A percentile compares a stretch with the other conserved stretches of the same genome.
phyloP scores from a whole-genome alignment of 768 basidiomycete genomes.

The Pulveroboletus sp. region DNA sequence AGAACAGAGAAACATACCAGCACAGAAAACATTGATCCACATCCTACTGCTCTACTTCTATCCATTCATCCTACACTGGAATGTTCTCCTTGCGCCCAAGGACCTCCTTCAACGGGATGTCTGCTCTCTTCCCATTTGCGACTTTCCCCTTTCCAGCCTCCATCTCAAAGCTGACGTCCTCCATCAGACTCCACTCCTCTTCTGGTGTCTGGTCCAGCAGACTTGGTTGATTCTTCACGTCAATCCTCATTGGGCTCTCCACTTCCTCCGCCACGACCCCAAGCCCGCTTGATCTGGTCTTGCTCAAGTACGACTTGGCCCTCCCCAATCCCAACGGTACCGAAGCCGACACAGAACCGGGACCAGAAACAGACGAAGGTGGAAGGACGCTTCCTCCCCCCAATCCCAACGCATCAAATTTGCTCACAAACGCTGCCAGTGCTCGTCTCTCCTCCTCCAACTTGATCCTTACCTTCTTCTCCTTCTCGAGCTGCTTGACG shows the following conservation, averaged over 20 bases:
- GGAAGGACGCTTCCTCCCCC: slow-evolving; percentile 34
- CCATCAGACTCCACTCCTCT: slow-evolving; percentile 44
- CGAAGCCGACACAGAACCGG: not conserved
- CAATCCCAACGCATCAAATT: slow-evolving; percentile 72
- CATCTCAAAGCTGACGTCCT: slow-evolving; percentile 52
- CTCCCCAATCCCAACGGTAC: slow-evolving; percentile 28
- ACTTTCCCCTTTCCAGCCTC: slow-evolving; percentile 24
- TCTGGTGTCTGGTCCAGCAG: slow-evolving; percentile 59
- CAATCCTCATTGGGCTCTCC: slow-evolving; percentile 51
- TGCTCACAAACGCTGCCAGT: slow-evolving; percentile 73
- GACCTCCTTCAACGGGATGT: slow-evolving; percentile 27
- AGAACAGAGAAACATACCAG: too few relatives aligned
- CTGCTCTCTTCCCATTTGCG: slow-evolving; percentile 29
- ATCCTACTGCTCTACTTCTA: not conserved
- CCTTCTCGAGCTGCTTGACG: slow-evolving; percentile 71
- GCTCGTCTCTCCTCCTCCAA: slow-evolving; percentile 77
- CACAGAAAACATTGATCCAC: too few relatives aligned
- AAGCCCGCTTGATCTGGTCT: slow-evolving; percentile 20
- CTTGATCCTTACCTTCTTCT: slow-evolving; percentile 64
- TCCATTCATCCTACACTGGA: slow-evolving; percentile 10
- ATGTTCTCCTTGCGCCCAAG: slow-evolving; percentile 29
- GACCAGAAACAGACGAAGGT: slow-evolving; percentile 15
- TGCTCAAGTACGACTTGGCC: slow-evolving; percentile 48
- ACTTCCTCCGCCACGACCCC: slow-evolving; percentile 30
- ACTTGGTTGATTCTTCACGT: slow-evolving; percentile 42